These are phyloP conservation scores for Haplosporangium sp. DNA, from an alignment of 371 early-diverging fungal species.

Conservation along the genomic window DNA sequence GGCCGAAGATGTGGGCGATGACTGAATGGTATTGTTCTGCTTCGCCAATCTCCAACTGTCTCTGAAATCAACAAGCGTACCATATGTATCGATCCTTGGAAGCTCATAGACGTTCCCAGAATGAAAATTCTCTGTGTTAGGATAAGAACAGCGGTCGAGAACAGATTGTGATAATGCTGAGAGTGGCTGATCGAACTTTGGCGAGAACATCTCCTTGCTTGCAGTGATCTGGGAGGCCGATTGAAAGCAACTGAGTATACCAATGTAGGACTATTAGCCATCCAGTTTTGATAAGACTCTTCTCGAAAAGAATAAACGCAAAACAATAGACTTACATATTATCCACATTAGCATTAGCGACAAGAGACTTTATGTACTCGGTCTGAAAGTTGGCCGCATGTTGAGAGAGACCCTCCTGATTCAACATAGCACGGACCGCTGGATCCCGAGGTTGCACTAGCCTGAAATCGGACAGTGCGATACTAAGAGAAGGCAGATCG, in stretches of 20 bases:
- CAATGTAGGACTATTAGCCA: neutral
- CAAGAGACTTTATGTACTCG: slow-evolving; percentile 25
- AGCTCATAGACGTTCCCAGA: slow-evolving; percentile 7
- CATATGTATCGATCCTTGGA: slow-evolving; percentile 25
- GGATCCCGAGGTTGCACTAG: slow-evolving; percentile 18
- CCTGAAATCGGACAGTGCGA: slow-evolving; percentile 31
- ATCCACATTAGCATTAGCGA: slow-evolving; percentile 20
- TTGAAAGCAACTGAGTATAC: slow-evolving; percentile 19
- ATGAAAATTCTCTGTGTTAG: neutral
- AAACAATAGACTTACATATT: slow-evolving; percentile 26
- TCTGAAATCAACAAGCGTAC: slow-evolving; percentile 11
- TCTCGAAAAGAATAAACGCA: too few relatives aligned
- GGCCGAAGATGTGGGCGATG: neutral
- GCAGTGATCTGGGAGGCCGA: slow-evolving; percentile 27
- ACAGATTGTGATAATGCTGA: slow-evolving; percentile 25
- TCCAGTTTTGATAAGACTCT: neutral
- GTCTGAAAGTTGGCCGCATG: slow-evolving; percentile 21
- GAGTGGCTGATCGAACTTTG: slow-evolving; percentile 4
- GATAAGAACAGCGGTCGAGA: slow-evolving; percentile 14
- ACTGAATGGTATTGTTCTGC: neutral
- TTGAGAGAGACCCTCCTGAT: slow-evolving; percentile 9
- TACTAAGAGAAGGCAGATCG: slow-evolving; percentile 31
- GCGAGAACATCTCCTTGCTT: slow-evolving; percentile 5
- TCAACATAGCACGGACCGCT: neutral
- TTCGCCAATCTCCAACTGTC: neutral